Base-by-base conservation (phyloP, 108 stramenopile species). In the Pseudonitzschia multiseries region DNA sequence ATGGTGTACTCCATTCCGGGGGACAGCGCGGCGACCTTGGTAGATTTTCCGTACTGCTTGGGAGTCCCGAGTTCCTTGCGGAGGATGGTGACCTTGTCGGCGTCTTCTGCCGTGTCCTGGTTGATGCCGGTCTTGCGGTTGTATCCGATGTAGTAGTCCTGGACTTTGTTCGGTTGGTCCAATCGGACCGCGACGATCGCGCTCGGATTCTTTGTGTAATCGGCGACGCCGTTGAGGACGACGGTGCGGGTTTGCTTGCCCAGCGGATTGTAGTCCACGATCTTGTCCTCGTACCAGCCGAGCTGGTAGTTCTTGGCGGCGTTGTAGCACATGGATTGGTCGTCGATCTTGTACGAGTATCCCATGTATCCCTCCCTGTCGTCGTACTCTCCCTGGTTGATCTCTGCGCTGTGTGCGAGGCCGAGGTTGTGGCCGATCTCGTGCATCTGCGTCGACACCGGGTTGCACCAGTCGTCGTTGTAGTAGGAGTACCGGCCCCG, bases 351-450 rank as follows among this genome's bases (percentile, higher is more conserved):
- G 29, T 73, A 73, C 0, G 59, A 44, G 17, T 42, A 67, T 42
- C 73, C 73, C 73, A 74, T 74, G 36, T 43, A 43, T 10, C 65
- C 51, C 4, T 52, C 32, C 42, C 59, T 53, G 42, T 88, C 90
- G 21, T 66, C 81, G 52, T 89, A 89, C 22, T 40, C 40, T 8
- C 20, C 21, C 29, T 40, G 22, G 14, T 51, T 66, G 4, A 29
- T 62, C 63, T 92, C 79, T 18, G 42, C 57, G 27, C 85, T 60
- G 54, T 92, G 91, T 1, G 33, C 66, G 22, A 88, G 73, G 28
- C 69, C 74, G 42, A 89, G 43, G 50, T 86, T 92, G 79, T 89
- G 88, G 13, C 86, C 89, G 10, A 88, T 42, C 66, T 91, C 90
- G 66, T 91, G 90, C 68, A 85, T 66, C 32, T 76, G 72, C 21